Base-by-base conservation (phyloP, 208 protist species). In the Porcisia hertigi region DNA sequence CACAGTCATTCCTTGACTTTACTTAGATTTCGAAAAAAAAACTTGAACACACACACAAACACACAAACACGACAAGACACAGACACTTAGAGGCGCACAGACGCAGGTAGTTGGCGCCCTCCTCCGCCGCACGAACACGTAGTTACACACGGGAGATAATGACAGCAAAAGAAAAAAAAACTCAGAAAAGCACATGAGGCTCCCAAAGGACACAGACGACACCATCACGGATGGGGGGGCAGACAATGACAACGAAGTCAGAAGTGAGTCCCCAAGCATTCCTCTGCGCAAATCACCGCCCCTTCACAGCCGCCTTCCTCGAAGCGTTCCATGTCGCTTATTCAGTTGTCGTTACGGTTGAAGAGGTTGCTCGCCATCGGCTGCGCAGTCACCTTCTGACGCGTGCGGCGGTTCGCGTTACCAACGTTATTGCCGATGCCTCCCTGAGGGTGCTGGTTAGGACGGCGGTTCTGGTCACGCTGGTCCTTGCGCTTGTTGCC, bases 341-440 rank as follows among this genome's bases (percentile, higher is more conserved):
- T 43, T 77, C 58, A 82, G 67, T 72, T 82, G 57, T 76, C 80
- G 49, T 88, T 88, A 45, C 84, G 80, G 74, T 86, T 88, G 77
- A 88, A 81, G 41, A 88, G 81, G 69, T 80, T 88, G 65, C 60
- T 75, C 18, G 67, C 49, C 77, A 82, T 82, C 49, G 77, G 77
- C 72, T 69, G 57, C 59, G 72, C 77, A 4, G 73, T 39, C 5
- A 66, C 52, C 67, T 70, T 82, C 66, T 39, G 65, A 36, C 71
- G 70, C 55, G 57, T n/a, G 39, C 69, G 72, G 36, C 71, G 77
- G 65, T 69, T 49, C 62, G 47, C 45, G 18, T 16, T 54, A 49
- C 66, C 66, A 14, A 20, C 49, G 25, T 52, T 70, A 34, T 34
- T 34, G 41, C 36, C 41, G 2, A 57, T 54, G 4, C 30, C 69